Conservation (phyloP, 2,329 filamentous ascomycete species). For the Didymella pinodella region DNA sequence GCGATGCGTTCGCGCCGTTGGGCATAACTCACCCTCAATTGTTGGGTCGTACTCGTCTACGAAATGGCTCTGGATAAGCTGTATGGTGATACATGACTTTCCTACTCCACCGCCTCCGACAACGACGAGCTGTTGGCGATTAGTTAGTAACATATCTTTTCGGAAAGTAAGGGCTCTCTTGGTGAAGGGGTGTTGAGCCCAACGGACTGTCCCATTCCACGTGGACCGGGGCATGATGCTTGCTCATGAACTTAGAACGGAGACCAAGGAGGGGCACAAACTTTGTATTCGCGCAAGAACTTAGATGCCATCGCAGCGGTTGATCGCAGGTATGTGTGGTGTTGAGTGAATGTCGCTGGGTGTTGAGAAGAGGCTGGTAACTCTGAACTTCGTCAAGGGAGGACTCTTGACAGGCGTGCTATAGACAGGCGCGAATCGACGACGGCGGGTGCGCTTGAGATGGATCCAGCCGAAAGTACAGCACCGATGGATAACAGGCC, state of each 20-base stretch:
- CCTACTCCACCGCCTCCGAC: slow-evolving; percentile 98
- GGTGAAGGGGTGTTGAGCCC: neutral
- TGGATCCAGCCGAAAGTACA: slow-evolving; percentile 11
- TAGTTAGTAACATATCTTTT: neutral
- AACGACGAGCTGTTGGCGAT: slow-evolving; percentile 67
- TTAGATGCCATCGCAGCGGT: slow-evolving; percentile 44
- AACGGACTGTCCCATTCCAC: neutral
- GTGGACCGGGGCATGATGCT: neutral
- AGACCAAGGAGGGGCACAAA: neutral
- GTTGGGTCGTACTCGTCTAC: slow-evolving; percentile 99
- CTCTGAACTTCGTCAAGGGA: slow-evolving; percentile 17
- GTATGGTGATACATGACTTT: slow-evolving; percentile 99
- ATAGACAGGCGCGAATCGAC: slow-evolving; percentile 31
- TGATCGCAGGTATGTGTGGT: slow-evolving; percentile 2
- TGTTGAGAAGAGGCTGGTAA: slow-evolving; percentile 21
- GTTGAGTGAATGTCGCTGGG: slow-evolving; percentile 23
- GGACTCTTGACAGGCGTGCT: slow-evolving; percentile 26
- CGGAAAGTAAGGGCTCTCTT: neutral
- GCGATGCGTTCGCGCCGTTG: slow-evolving; percentile 4
- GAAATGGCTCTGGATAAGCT: slow-evolving; percentile 83
- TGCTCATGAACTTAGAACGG: neutral
- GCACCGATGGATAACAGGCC: slow-evolving; percentile 13
- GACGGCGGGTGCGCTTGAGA: slow-evolving; percentile 13
- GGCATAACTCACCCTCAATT: slow-evolving; percentile 79
- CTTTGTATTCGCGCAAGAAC: slow-evolving; percentile 63